phyloP scores from a whole-genome alignment of 108 stramenopile genomes.

The Mayamaea pseudoterrestris region DNA sequence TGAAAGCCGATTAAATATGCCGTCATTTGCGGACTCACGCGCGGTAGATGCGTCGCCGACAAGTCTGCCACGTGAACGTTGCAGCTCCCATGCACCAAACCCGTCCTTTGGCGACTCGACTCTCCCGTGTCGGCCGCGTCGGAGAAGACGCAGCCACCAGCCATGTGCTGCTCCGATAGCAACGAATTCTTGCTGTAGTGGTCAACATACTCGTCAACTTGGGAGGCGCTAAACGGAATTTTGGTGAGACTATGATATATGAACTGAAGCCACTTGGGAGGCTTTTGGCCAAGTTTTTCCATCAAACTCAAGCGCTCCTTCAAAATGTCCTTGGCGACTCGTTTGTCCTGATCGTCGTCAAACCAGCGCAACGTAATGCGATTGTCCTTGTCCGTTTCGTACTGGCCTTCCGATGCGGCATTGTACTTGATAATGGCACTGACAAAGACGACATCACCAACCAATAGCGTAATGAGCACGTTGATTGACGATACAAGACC shows the following conservation, averaged over 20 bases:
- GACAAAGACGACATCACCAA: neutral
- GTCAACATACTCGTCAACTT: neutral
- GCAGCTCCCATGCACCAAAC: too few relatives aligned
- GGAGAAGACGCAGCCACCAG: too few relatives aligned
- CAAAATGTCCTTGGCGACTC: slow-evolving; percentile 7
- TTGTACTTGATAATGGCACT: slow-evolving; percentile 20
- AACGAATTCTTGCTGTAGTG: too few relatives aligned
- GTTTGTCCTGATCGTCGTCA: slow-evolving; percentile 12
- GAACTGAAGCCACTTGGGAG: neutral
- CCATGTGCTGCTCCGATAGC: too few relatives aligned
- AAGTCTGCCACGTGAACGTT: too few relatives aligned
- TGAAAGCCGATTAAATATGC: too few relatives aligned
- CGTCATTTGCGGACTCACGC: too few relatives aligned
- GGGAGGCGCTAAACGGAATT: neutral
- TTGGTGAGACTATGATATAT: neutral
- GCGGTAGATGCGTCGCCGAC: too few relatives aligned
- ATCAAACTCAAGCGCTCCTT: slow-evolving; percentile 10
- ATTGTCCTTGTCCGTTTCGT: slow-evolving; percentile 8
- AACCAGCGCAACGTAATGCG: slow-evolving; percentile 14
- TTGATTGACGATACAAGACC: neutral
- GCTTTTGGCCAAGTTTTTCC: slow-evolving; percentile 12
- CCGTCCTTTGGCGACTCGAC: too few relatives aligned
- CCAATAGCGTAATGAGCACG: neutral
- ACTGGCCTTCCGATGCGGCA: slow-evolving; percentile 11
- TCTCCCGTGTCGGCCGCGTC: too few relatives aligned